A percentile compares a stretch with the other conserved stretches of the same genome.
These are phyloP conservation scores for Entoloma clypeatum DNA, from an alignment of 1,284 basidiomycete genomes.

Conservation along the genomic window DNA sequence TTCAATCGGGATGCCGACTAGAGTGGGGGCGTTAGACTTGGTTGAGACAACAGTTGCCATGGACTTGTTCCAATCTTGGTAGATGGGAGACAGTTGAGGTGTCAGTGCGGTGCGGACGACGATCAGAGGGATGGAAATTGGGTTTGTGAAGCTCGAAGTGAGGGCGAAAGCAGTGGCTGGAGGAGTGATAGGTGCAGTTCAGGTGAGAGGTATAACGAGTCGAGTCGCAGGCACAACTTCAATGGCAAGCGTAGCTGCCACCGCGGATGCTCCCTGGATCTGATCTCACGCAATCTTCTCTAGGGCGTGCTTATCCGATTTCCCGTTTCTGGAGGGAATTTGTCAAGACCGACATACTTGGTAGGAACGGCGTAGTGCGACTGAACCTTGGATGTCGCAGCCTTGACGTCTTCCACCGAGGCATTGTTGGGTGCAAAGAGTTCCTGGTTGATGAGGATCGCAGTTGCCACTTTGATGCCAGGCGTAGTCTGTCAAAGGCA, in stretches of 20 bases:
- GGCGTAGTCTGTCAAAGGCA: constrained; percentile 36
- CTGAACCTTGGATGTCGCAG: constrained; percentile 44
- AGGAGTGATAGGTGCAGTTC: too few relatives aligned
- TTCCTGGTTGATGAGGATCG: constrained; percentile 45
- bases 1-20: constrained; percentile 17
- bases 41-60: not conserved
- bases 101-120: not conserved
- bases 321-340: constrained; percentile 47
- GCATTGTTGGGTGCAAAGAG: constrained; percentile 42
- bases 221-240: not conserved
- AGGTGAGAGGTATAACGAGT: not conserved
- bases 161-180: not conserved
- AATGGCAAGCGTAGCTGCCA: not conserved
- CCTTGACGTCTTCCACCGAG: constrained; percentile 36
- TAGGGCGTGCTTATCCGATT: constrained; percentile 50
- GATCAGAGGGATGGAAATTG: not conserved
- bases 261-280: constrained; percentile 8
- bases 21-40: constrained; percentile 1
- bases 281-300: constrained; percentile 38
- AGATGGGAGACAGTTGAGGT: not conserved
- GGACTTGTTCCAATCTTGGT: constrained; percentile 3
- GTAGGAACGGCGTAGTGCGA: constrained; percentile 59
- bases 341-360: constrained; percentile 37
- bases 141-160: not conserved
- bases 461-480: constrained; percentile 43